Evolutionary conservation across 2,329 filamentous ascomycete genomes (phyloP).

Genomic region (Trichoderma sp.): DNA sequence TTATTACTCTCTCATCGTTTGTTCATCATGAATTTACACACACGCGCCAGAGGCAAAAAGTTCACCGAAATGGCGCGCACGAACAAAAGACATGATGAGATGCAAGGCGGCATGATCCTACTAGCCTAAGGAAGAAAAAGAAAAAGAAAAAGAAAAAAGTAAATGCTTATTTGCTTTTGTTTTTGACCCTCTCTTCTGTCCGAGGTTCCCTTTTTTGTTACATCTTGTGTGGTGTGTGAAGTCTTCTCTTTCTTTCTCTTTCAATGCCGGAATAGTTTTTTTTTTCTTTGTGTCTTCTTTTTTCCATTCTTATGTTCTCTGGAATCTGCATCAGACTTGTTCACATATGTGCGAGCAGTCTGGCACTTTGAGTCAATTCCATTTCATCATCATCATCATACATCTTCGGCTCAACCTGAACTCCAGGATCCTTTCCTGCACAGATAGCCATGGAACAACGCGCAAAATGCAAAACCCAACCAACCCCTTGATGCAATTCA

Average conservation of each 20-base stretch:
- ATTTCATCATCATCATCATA: conserved; percentile 15
- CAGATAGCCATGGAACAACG: conserved; percentile 23
- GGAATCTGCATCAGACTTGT: conserved; percentile 9
- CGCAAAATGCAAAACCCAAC: conserved; percentile 33
- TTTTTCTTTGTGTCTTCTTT: not conserved
- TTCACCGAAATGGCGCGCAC: not conserved
- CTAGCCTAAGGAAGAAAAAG: not conserved
- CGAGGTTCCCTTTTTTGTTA: not conserved
- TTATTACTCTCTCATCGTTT: not conserved
- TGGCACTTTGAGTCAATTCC: conserved; percentile 17
- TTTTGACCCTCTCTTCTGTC: not conserved
- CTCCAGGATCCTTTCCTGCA: conserved; percentile 24
- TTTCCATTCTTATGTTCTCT: not conserved
- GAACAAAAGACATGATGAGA: not conserved
- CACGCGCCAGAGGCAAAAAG: not conserved
- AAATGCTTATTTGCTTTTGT: conserved; percentile 13
- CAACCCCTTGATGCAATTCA: conserved; percentile 38
- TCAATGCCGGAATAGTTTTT: not conserved
- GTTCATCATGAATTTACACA: not conserved
- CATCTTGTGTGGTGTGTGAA: not conserved
- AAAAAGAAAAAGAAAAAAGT: not conserved
- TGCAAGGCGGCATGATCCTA: conserved; percentile 2
- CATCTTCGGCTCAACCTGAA: conserved; percentile 23
- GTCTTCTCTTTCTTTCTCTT: conserved; percentile 7
- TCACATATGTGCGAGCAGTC: not conserved